Conservation (phyloP, 345 rosid genomes). For the Rhodomyrtus tomentosa region DNA sequence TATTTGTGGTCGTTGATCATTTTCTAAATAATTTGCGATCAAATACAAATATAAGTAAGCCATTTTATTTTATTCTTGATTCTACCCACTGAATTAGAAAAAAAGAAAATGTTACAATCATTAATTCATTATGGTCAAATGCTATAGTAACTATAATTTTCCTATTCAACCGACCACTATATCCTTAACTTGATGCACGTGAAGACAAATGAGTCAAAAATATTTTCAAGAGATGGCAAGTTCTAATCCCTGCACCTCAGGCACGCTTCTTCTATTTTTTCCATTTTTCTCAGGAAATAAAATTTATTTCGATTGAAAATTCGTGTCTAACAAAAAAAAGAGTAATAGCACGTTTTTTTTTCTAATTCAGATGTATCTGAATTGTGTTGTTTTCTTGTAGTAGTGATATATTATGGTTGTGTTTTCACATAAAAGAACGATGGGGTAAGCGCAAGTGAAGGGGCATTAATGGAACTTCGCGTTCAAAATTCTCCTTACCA, state of each 20-base stretch:
- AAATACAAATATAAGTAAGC: neutral
- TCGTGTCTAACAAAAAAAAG: neutral
- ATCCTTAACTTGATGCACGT: neutral
- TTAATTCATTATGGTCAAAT: neutral
- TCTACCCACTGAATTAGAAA: neutral
- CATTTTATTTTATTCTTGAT: neutral
- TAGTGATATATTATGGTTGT: neutral
- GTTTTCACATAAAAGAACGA: neutral
- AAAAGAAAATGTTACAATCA: neutral
- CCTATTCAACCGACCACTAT: neutral
- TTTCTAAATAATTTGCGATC: neutral
- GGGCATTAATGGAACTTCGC: neutral
- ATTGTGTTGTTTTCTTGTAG: neutral
- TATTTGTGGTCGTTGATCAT: neutral
- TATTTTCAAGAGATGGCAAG: neutral
- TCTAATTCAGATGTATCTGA: neutral
- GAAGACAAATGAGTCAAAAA: neutral
- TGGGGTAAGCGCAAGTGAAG: neutral
- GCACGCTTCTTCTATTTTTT: neutral
- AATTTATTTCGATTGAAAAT: neutral
- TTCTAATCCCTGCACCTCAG: neutral
- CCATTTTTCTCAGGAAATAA: neutral
- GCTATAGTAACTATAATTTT: neutral
- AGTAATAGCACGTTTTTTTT: neutral
- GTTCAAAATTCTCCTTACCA: neutral